Percentiles rank a stretch among this genome's conserved stretches.
Conservation (phyloP, 805 yeast genomes). For the Zygosaccharomyces siamensis region DNA sequence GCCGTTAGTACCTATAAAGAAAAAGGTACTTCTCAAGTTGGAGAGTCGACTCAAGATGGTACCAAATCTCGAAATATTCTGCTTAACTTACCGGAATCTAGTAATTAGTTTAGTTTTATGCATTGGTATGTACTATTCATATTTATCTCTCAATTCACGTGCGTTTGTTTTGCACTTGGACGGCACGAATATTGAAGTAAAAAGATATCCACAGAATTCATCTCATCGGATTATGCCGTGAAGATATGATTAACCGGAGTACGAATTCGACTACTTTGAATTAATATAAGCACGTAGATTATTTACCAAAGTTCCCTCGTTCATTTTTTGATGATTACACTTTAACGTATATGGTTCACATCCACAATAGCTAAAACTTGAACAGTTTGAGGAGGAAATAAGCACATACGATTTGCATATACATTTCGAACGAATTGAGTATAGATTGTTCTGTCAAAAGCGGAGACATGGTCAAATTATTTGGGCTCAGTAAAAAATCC, state of each 20-base stretch:
- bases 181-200: not conserved
- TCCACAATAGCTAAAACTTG: too few relatives aligned
- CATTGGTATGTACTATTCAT: not conserved
- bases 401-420: too few relatives aligned
- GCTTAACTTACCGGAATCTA: constrained; percentile 16
- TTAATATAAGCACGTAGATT: not conserved
- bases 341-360: not conserved
- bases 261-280: not conserved
- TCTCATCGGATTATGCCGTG: not conserved
- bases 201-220: not conserved
- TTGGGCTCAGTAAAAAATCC: constrained; percentile 11
- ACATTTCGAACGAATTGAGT: not conserved
- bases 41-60: constrained; percentile 31
- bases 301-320: not conserved
- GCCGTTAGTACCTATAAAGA: constrained; percentile 97
- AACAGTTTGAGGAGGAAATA: too few relatives aligned
- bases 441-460: too few relatives aligned
- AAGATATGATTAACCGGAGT: not conserved
- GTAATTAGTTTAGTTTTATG: not conserved
- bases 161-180: not conserved
- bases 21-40: constrained; percentile 66
- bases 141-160: not conserved
- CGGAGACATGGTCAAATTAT: constrained; percentile 11
- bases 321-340: not conserved
- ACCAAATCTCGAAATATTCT: constrained; percentile 21